Evolutionary conservation across 805 yeast genomes (phyloP).

Genomic region (Candida montana): DNA sequence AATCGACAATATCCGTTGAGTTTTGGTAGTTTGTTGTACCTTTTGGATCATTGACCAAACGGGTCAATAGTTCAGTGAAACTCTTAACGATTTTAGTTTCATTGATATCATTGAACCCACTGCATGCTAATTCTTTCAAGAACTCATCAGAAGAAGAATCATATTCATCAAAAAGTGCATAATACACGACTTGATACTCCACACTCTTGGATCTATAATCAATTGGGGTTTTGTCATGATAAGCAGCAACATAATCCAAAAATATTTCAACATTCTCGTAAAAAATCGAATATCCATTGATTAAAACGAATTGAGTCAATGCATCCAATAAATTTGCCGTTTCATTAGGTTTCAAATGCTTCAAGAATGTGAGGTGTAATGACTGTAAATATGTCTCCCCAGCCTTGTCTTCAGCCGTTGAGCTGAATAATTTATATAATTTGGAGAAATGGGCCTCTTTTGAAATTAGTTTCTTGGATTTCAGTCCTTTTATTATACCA

Average conservation of each 20-base stretch:
- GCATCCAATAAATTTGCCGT: slow-evolving; percentile 18
- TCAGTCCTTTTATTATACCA: slow-evolving; percentile 55
- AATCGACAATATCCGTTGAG: slow-evolving; percentile 18
- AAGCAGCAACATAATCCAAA: slow-evolving; percentile 29
- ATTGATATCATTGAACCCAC: slow-evolving; percentile 12
- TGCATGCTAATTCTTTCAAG: slow-evolving; percentile 25
- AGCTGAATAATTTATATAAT: slow-evolving; percentile 32
- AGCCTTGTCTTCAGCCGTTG: slow-evolving; percentile 46
- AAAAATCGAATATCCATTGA: slow-evolving; percentile 29
- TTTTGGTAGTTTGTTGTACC: slow-evolving; percentile 19
- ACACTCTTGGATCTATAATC: slow-evolving; percentile 5
- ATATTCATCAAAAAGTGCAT: slow-evolving; percentile 20
- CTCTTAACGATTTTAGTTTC: slow-evolving; percentile 5
- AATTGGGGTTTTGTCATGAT: slow-evolving; percentile 12
- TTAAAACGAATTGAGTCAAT: slow-evolving; percentile 18
- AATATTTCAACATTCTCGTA: slow-evolving; percentile 35
- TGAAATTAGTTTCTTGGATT: slow-evolving; percentile 22
- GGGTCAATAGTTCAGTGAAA: slow-evolving; percentile 24
- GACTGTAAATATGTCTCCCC: slow-evolving; percentile 48
- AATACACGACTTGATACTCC: slow-evolving; percentile 23
- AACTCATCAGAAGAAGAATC: slow-evolving; percentile 12
- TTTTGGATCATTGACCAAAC: slow-evolving; percentile 21
- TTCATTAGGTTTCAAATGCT: slow-evolving; percentile 30
- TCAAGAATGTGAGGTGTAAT: slow-evolving; percentile 40
- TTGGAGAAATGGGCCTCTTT: slow-evolving; percentile 23